Conservation (phyloP, 1,139 yeast species). For the Saccharomyces hybrid region DNA sequence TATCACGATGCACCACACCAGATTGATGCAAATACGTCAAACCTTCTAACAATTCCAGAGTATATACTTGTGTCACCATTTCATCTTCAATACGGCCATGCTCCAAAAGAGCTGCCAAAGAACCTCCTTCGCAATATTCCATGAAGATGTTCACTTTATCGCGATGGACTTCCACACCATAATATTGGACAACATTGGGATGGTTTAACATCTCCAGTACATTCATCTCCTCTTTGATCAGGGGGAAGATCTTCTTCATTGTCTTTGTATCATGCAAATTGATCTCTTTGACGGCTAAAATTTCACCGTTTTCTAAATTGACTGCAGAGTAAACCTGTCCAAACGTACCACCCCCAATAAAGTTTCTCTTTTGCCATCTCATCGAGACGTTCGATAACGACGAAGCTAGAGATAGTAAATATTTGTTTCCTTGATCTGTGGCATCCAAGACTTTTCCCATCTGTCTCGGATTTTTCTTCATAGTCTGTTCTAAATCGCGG, state of each 20-base stretch:
- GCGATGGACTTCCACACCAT: conserved; percentile 91
- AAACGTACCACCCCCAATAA: conserved; percentile 88
- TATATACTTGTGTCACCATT: conserved; percentile 77
- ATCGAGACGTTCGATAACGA: conserved; percentile 81
- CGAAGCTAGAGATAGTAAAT: conserved; percentile 74
- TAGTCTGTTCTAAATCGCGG: conserved; percentile 21
- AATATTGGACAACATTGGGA: conserved; percentile 90
- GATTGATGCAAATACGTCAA: conserved; percentile 84
- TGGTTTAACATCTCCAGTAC: conserved; percentile 88
- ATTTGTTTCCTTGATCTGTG: conserved; percentile 75
- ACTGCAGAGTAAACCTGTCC: conserved; percentile 89
- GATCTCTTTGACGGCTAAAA: conserved; percentile 92
- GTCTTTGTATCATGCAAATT: conserved; percentile 81
- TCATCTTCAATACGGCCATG: conserved; percentile 93
- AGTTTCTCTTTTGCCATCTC: conserved; percentile 92
- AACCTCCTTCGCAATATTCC: conserved; percentile 96
- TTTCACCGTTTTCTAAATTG: conserved; percentile 86
- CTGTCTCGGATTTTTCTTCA: conserved; percentile 27
- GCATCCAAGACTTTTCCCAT: conserved; percentile 86
- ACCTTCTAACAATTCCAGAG: conserved; percentile 88
- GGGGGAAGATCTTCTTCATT: conserved; percentile 72
- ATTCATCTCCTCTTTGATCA: conserved; percentile 91
- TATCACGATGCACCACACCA: conserved; percentile 89
- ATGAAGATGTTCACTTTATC: conserved; percentile 88
- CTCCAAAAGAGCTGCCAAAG: conserved; percentile 68